phyloP scores from a whole-genome alignment of 495 filamentous ascomycete genomes.

The Aspergillus affinis region DNA sequence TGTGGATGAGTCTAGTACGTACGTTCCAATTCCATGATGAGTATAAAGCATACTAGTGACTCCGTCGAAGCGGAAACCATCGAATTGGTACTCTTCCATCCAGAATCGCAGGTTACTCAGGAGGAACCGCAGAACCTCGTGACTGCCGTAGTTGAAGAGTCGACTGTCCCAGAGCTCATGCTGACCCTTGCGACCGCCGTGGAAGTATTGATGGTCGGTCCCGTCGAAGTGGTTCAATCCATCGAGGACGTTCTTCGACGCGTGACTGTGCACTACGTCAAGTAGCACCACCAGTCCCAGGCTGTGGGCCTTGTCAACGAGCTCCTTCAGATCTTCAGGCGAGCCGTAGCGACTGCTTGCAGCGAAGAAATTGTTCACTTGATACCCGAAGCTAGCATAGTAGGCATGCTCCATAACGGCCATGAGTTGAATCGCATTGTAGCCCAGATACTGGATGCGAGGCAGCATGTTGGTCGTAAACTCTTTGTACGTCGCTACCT shows the following conservation, averaged over 20 bases:
- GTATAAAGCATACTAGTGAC: slow-evolving; percentile 97
- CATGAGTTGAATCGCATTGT: slow-evolving; percentile 98
- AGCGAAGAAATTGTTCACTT: slow-evolving; percentile 98
- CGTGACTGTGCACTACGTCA: slow-evolving; percentile 97
- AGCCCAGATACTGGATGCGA: slow-evolving; percentile 85
- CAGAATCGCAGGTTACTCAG: slow-evolving; percentile 95
- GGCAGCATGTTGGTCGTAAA: slow-evolving; percentile 92
- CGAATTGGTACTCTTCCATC: slow-evolving; percentile 98
- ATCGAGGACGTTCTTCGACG: slow-evolving; percentile 93
- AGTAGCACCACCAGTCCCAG: slow-evolving; percentile 89
- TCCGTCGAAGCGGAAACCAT: slow-evolving; percentile 96
- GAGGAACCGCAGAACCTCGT: slow-evolving; percentile 92
- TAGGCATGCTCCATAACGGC: slow-evolving; percentile 99
- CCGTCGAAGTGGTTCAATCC: slow-evolving; percentile 95
- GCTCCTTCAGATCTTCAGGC: slow-evolving; percentile 93
- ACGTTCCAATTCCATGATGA: slow-evolving; percentile 98
- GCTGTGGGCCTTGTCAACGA: slow-evolving; percentile 92
- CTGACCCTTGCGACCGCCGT: slow-evolving; percentile 74
- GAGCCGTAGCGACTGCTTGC: slow-evolving; percentile 93
- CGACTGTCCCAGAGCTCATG: slow-evolving; percentile 96
- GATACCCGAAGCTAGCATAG: slow-evolving; percentile 98
- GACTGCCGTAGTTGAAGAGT: slow-evolving; percentile 93
- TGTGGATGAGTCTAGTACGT: slow-evolving; percentile 40
- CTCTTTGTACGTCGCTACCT: slow-evolving; percentile 91
- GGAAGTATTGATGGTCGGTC: slow-evolving; percentile 93